Percentiles rank a stretch among this genome's conserved stretches.
phyloP scores from a whole-genome alignment of 2,329 filamentous ascomycete genomes.

The Magnaporthiopsis poae region DNA sequence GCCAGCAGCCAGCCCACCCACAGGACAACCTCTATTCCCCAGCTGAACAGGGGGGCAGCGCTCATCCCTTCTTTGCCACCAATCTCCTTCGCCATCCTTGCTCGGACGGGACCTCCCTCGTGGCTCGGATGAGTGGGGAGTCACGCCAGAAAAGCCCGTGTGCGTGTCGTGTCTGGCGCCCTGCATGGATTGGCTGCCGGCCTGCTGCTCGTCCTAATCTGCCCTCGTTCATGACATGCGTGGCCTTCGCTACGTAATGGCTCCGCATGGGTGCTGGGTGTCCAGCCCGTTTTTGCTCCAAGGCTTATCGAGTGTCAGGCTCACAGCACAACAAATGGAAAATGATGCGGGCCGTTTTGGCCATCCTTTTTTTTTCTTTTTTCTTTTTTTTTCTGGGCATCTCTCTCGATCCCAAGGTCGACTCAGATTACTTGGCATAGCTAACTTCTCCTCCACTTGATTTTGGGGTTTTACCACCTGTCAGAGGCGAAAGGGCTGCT shows the following conservation, averaged over 20 bases:
- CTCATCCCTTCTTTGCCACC: not conserved
- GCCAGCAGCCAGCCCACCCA: too few relatives aligned
- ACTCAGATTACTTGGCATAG: not conserved
- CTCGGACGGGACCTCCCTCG: not conserved
- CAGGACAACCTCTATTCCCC: not conserved
- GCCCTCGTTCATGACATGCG: not conserved
- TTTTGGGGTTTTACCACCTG: not conserved
- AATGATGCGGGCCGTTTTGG: not conserved
- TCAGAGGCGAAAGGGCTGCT: conserved; percentile 46
- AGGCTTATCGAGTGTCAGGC: not conserved
- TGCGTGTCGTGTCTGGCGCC: not conserved
- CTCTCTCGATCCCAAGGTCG: not conserved
- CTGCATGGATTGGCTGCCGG: not conserved
- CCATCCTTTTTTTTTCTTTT: too few relatives aligned
- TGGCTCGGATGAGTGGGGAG: not conserved
- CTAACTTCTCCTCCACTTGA: not conserved
- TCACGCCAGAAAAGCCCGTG: not conserved
- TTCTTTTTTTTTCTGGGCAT: too few relatives aligned
- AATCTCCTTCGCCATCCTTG: not conserved
- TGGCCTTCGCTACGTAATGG: not conserved
- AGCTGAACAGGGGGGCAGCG: not conserved
- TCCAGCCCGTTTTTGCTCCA: not conserved
- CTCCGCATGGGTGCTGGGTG: not conserved
- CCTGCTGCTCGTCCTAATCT: not conserved
- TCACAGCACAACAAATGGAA: not conserved